Percentiles rank a stretch among this genome's conserved stretches.
These are phyloP conservation scores for Fusarium sambucinum DNA, from an alignment of 2,329 filamentous ascomycete genomes.

Conservation along the genomic window DNA sequence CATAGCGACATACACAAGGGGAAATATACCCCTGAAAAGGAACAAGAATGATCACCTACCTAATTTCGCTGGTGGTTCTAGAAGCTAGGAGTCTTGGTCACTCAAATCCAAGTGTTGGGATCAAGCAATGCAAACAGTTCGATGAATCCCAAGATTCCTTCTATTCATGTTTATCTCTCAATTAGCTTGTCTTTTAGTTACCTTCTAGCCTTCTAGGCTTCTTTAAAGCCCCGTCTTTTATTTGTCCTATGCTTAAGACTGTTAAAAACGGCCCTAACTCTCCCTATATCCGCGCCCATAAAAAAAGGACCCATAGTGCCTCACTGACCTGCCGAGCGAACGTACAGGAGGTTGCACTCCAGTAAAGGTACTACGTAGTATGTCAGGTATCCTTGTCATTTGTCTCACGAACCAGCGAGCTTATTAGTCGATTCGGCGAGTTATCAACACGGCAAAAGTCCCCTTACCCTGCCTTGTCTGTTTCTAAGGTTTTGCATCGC, in stretches of 20 bases:
- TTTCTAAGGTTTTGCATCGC: conserved; percentile 21
- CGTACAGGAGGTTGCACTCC: conserved; percentile 1
- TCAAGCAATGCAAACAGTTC: conserved; percentile 15
- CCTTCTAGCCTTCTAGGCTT: background rate
- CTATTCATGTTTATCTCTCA: conserved; percentile 4
- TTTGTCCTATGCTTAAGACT: conserved; percentile 9
- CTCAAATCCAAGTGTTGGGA: background rate
- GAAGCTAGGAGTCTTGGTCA: conserved; percentile 17
- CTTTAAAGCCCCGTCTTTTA: conserved; percentile 7
- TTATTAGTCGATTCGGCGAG: conserved; percentile 39
- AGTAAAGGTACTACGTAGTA: conserved; percentile 23
- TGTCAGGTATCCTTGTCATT: conserved; percentile 27
- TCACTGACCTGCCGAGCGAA: background rate
- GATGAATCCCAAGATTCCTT: background rate
- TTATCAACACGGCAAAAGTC: conserved; percentile 33
- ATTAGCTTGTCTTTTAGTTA: conserved; percentile 11
- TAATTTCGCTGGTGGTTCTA: conserved; percentile 28
- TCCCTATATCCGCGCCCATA: conserved; percentile 21
- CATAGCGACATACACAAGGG: background rate
- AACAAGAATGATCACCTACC: background rate
- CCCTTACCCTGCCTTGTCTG: conserved; percentile 24
- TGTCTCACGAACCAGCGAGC: conserved; percentile 20
- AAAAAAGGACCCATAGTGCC: background rate
- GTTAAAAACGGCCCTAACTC: conserved; percentile 9
- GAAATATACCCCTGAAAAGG: conserved; percentile 13